Conservation (phyloP, 2,329 filamentous ascomycete species). For the Daldinia sp. region DNA sequence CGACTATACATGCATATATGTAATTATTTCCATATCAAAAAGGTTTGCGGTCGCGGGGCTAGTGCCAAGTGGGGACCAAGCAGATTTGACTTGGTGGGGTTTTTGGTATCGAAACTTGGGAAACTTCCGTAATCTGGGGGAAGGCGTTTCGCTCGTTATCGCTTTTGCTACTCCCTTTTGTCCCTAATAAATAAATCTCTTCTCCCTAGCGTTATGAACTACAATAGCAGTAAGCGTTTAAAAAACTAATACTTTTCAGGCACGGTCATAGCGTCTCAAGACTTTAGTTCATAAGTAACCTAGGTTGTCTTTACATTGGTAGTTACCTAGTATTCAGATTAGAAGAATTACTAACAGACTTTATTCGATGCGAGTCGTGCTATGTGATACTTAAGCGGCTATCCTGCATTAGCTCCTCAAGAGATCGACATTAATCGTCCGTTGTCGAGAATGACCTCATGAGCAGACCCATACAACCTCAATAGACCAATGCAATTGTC, state of each 20-base stretch:
- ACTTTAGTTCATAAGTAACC: not conserved
- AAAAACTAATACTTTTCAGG: not conserved
- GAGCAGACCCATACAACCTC: slow-evolving; percentile 2
- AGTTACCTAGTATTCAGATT: not conserved
- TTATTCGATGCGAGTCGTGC: not conserved
- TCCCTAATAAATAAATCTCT: not conserved
- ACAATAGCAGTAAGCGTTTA: no score
- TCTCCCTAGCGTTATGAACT: not conserved
- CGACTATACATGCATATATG: slow-evolving; percentile 4
- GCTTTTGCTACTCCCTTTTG: not conserved
- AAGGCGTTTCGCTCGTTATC: not conserved
- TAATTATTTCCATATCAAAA: slow-evolving; percentile 1
- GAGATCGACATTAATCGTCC: slow-evolving; percentile 9
- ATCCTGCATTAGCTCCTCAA: not conserved
- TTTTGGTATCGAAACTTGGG: not conserved
- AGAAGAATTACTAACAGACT: not conserved
- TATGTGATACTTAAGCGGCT: not conserved
- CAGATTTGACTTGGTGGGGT: not conserved
- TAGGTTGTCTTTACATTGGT: no score
- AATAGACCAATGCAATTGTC: slow-evolving; percentile 9
- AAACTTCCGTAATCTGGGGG: not conserved
- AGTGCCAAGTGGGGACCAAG: slow-evolving; percentile 11
- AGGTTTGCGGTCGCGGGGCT: slow-evolving; percentile 19
- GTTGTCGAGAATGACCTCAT: slow-evolving; percentile 24
- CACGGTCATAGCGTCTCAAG: not conserved